These are phyloP conservation scores for Erucastrum elatum DNA, from an alignment of 345 rosid species.

Conservation along the genomic window DNA sequence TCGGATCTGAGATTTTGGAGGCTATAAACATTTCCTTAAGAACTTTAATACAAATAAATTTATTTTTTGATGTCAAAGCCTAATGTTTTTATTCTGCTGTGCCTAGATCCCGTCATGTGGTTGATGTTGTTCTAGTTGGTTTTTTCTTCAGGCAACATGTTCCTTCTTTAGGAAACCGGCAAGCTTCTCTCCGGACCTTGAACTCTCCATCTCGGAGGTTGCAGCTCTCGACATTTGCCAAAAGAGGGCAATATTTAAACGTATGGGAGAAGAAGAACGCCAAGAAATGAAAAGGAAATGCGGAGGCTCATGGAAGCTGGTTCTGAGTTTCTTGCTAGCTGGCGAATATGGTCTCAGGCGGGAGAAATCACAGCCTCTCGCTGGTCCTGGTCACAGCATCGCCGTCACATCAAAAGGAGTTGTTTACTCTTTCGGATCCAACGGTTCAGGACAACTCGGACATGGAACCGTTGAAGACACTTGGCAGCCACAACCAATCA, in stretches of 20 bases:
- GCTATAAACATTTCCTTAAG: no score
- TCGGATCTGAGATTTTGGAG: no score
- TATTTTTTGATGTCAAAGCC: no score
- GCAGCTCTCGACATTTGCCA: conserved; percentile 96
- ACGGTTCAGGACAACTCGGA: conserved; percentile 90
- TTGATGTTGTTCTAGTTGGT: conserved; percentile 21
- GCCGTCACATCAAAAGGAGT: conserved; percentile 73
- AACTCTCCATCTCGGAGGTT: conserved; percentile 81
- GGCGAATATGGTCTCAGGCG: conserved; percentile 88
- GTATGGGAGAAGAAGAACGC: conserved; percentile 66
- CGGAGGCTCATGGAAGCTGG: conserved; percentile 95
- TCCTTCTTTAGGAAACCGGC: conserved; percentile 96
- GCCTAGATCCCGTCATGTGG: no score
- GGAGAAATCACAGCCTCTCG: conserved; percentile 91
- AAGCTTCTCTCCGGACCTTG: conserved; percentile 72
- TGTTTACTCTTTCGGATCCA: conserved; percentile 83
- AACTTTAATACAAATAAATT: not conserved
- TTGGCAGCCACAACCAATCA: conserved; percentile 75
- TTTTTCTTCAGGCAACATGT: conserved; percentile 75
- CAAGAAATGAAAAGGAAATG: conserved; percentile 68
- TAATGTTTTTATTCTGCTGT: no score
- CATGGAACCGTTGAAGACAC: conserved; percentile 84
- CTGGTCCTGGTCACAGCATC: conserved; percentile 94
- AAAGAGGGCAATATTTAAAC: conserved; percentile 82
- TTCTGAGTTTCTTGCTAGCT: conserved; percentile 74